Evolutionary conservation across 805 yeast genomes (phyloP), one percentile per base, ranked within the genome.

Genomic region (Kodamaea sagamina): DNA sequence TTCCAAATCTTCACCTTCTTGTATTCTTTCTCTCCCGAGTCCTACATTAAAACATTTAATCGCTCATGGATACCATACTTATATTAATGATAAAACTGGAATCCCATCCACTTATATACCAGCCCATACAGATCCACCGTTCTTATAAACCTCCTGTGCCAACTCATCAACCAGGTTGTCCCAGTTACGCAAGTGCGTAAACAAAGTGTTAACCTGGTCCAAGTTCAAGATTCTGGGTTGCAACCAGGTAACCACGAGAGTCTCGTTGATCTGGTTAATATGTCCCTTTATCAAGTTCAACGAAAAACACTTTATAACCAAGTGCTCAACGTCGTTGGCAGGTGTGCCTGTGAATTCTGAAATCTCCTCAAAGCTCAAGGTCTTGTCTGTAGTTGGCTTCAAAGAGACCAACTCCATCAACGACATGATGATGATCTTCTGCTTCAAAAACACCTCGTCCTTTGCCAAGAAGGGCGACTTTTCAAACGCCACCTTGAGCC

Each of bases 151-250:
- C 17, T 65, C 62, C 45, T 50, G 46, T 11, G 67, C 85, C 52
- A 93, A 74, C 25, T 72, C 72, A 28, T 75, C 74, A 18, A 92
- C 97, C 53, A 82, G 82, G 42, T 64, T 62, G 53, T 86, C 84
- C 99, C 99, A 93, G 40, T 72, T 74, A 19, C 73, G 72, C 58
- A 93, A 76, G 55, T 86, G 85, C 41, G 75, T 73, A 51, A 81
- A 81, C 86, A 93, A 88, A 34, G 75, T 74, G 44, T 74, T 77
- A 46, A 92, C 85, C 72, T 93, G 99, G 34, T 78, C 79, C 49
- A 72, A 74, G 57, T 88, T 88, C 76, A 93, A 84, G 43, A 89
- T 87, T 57, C 98, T 78, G 46, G 99, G 98, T 72, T 93, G 98
- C 48, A 92, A 84, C 99, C 99, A 93, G 19, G 86, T 81, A 37